Evolutionary conservation across 192 early-diverging fungal genomes (phyloP), one percentile per base, ranked within the genome.

Genomic region (Physocladia obscura): DNA sequence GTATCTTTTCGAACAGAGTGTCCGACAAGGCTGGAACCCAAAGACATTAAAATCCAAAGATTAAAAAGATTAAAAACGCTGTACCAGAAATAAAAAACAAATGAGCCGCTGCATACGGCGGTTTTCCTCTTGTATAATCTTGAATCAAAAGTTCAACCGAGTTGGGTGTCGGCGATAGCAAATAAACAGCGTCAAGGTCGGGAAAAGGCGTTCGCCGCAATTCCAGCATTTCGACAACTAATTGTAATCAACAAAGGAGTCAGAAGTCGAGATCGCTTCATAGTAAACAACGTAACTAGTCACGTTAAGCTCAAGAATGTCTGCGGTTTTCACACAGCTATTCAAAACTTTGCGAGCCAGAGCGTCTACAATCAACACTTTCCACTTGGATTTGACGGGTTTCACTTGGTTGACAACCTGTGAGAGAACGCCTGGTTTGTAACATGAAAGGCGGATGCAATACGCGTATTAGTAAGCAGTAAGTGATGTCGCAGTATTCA

Each of bases 1-100:
- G 87, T 49, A 93, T 73, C 29, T 85, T 84, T 17, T 87, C 74
- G 67, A 90, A 89, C 3, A 91, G 72, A 0, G 74, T 61, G 62
- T 93, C 86, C 8, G 88, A 82, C 21, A 92, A 64, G 11, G 81
- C 92, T 93, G 57, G n/a, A n/a, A n/a, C n/a, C n/a, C n/a, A n/a
- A n/a, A n/a, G n/a, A n/a, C n/a, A 4, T 24, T 6, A 24, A 24
- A 11, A 60, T 19, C 39, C 32, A 22, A 17, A 22, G 22, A 17
- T 24, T 30, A 52, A 48, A 51, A n/a, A 29, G 22, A 55, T 49
- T 67, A 11, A 74, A 50, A 39, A 59, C 31, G 30, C n/a, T 57
- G 19, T 24, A 78, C 78, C 54, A 13, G 76, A 60, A 47, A 68
- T 81, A 51, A 65, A 79, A 50, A 70, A 81, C 30, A 81, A 69